phyloP scores from a whole-genome alignment of 2,329 filamentous ascomycete genomes.

The Aspergillus sclerotialis region DNA sequence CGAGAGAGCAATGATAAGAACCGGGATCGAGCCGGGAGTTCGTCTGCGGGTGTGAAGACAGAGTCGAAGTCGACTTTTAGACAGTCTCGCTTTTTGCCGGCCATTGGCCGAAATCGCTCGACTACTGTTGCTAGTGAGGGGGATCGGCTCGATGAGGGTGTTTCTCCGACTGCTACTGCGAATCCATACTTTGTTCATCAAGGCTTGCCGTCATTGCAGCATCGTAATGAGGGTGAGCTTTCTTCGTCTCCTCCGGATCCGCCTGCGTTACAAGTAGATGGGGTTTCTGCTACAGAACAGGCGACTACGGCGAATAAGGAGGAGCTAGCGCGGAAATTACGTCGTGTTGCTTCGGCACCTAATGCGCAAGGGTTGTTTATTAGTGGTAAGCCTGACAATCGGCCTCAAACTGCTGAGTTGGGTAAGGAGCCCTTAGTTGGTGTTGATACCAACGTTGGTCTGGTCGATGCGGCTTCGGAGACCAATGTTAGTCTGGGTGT shows the following conservation, averaged over 20 bases:
- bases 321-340: slow-evolving; percentile 84
- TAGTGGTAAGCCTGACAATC: slow-evolving; percentile 52
- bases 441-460: slow-evolving; percentile 45
- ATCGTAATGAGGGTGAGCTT: slow-evolving; percentile 90
- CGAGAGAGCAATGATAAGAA: slow-evolving; percentile 17
- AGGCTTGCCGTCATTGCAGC: slow-evolving; percentile 83
- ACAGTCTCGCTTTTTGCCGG: slow-evolving; percentile 82
- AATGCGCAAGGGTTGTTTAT: slow-evolving; percentile 92
- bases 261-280: slow-evolving; percentile 67
- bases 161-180: slow-evolving; percentile 87
- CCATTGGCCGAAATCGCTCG: slow-evolving; percentile 79
- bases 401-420: slow-evolving; percentile 78
- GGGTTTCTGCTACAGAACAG: slow-evolving; percentile 58
- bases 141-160: slow-evolving; percentile 76
- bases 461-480: slow-evolving; percentile 41
- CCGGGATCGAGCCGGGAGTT: slow-evolving; percentile 31
- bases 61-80: slow-evolving; percentile 64
- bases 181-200: slow-evolving; percentile 98
- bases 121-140: slow-evolving; percentile 90
- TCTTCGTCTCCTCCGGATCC: slow-evolving; percentile 90
- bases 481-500: slow-evolving; percentile 22
- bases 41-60: slow-evolving; percentile 44
- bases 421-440: slow-evolving; percentile 70
- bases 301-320: slow-evolving; percentile 78
- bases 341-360: slow-evolving; percentile 90